Conservation (phyloP, 2,329 filamentous ascomycete species). For the Neofusicoccum laricinum region DNA sequence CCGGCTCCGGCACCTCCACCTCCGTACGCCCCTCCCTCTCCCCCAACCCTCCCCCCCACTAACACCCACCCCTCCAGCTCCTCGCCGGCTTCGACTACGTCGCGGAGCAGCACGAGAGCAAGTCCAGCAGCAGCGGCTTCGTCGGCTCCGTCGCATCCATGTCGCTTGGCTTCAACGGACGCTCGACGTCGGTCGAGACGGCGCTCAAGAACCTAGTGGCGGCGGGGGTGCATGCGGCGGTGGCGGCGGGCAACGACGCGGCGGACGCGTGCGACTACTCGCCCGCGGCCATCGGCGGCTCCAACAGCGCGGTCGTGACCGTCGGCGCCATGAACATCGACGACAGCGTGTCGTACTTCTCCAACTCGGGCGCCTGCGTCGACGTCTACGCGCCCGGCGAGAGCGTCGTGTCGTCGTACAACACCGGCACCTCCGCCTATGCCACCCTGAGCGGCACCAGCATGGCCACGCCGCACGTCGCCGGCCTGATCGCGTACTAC, state of each 20-base stretch:
- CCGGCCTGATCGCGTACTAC: constrained; percentile 64
- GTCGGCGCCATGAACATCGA: constrained; percentile 35
- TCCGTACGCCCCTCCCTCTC: not conserved
- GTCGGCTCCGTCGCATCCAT: constrained; percentile 32
- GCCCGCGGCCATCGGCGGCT: constrained; percentile 25
- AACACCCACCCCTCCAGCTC: constrained; percentile 16
- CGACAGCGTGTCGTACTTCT: constrained; percentile 32
- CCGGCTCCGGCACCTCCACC: constrained; percentile 30
- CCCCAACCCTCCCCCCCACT: not conserved
- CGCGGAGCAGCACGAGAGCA: constrained; percentile 27
- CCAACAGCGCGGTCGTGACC: constrained; percentile 35
- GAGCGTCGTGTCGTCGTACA: constrained; percentile 41
- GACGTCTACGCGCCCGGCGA: constrained; percentile 38
- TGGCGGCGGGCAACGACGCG: constrained; percentile 33
- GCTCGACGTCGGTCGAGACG: not conserved
- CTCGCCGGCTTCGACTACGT: constrained; percentile 39
- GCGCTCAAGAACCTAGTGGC: not conserved
- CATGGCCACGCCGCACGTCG: constrained; percentile 64
- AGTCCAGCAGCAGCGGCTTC: constrained; percentile 25
- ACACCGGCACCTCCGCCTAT: constrained; percentile 31
- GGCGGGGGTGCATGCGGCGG: constrained; percentile 17
- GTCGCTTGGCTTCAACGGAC: constrained; percentile 36
- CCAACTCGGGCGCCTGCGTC: constrained; percentile 34
- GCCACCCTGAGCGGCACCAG: constrained; percentile 54
- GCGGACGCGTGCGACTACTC: constrained; percentile 27